phyloP scores from a whole-genome alignment of 2,329 filamentous ascomycete genomes.

The Aureobasidium subglaciale region DNA sequence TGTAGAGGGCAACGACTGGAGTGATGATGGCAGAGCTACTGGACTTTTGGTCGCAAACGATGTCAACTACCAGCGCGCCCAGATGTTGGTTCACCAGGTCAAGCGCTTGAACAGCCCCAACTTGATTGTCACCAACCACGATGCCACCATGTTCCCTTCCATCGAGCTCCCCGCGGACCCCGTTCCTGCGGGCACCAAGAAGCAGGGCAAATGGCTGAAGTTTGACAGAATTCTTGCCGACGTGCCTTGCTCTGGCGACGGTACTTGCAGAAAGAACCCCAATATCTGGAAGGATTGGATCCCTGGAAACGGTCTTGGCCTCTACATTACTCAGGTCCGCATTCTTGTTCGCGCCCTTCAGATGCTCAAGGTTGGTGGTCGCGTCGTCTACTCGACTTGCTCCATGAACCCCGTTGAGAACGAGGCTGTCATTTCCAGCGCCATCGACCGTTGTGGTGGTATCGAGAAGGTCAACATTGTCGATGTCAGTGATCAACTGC shows the following conservation, averaged over 20 bases:
- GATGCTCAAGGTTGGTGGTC: constrained; percentile 90
- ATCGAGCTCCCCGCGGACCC: constrained; percentile 67
- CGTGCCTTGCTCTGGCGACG: constrained; percentile 94
- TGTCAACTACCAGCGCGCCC: constrained; percentile 89
- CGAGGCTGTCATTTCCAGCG: constrained; percentile 81
- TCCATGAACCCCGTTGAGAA: constrained; percentile 99
- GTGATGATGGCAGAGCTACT: constrained; percentile 78
- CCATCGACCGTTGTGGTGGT: constrained; percentile 85
- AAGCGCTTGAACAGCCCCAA: constrained; percentile 96
- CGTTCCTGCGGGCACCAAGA: constrained; percentile 42
- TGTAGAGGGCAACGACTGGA: constrained; percentile 42
- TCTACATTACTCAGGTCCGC: constrained; percentile 78
- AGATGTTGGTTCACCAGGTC: constrained; percentile 96
- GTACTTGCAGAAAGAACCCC: constrained; percentile 86
- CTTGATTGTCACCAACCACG: constrained; percentile 93
- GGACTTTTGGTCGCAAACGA: constrained; percentile 94
- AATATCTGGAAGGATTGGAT: constrained; percentile 95
- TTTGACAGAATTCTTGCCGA: constrained; percentile 95
- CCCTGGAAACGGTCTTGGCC: constrained; percentile 75
- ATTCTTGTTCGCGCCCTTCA: constrained; percentile 89
- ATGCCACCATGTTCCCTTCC: constrained; percentile 90
- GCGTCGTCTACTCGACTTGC: constrained; percentile 96
- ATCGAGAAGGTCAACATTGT: constrained; percentile 72
- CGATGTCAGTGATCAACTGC: constrained; percentile 72
- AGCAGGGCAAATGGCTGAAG: constrained; percentile 70